Base-by-base conservation (phyloP, 73 alveolate genomes). In the Uronychia setigera region DNA sequence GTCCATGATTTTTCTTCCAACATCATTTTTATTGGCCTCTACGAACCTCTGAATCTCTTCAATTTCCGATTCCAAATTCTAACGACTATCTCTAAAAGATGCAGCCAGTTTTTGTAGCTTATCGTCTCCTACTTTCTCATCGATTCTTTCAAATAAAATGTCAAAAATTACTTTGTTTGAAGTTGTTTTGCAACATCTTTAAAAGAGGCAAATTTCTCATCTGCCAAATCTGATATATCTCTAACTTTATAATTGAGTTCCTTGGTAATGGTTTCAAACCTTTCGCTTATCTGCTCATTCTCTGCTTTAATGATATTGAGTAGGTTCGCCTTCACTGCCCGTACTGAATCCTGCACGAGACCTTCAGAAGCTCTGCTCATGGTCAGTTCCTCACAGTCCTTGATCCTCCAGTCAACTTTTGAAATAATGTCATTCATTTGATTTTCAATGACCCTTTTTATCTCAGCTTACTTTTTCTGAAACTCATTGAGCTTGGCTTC, bases 351-450 rank as follows among this genome's bases (percentile, higher is more conserved):
- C 46, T 74, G 57, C 0, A 86, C 92, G 32, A 34, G 58, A 29
- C 32, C 28, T 29, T 86, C 92, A 79, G 87, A 78, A 1, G 79
- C 79, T 26, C 92, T 46, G 5, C 83, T n/a, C 60, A 31, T 35
- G 0, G 79, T 31, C 46, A 86, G 74, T 34, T 78, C 87, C 80
- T 86, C 92, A 59, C 87, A 78, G 60, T 86, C 92, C 76, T 86
- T 86, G 77, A 86, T 86, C 35, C 87, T 1, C 92, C 92, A 86
- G 5, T 76, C 78, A 0, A 86, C 59, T 29, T 35, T 81, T 29
- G 83, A 29, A 32, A 78, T 19, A 19, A 46, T 46, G 5, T 46
- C 67, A 11, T 46, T 11, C 67, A 46, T 46, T 19, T 46, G 5
- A 19, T 19, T 19, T 19, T 46, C 67, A 5, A 46, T 11, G 5